These are phyloP conservation scores for Leucosporidium yakuticum DNA, from an alignment of 768 basidiomycete genomes.

Conservation along the genomic window DNA sequence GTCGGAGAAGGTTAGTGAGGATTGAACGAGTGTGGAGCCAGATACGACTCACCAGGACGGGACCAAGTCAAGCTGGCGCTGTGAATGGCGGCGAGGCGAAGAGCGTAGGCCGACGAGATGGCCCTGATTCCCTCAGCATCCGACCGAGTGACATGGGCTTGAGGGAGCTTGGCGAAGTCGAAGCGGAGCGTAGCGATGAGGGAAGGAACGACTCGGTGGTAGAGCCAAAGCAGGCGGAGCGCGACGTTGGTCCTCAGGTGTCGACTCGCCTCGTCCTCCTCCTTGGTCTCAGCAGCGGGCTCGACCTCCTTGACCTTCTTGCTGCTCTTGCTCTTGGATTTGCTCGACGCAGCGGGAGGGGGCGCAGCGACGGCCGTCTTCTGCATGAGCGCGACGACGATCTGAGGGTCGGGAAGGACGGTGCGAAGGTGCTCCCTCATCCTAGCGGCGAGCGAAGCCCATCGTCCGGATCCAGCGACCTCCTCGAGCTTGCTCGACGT, in stretches of 20 bases:
- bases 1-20: conserved; percentile 3
- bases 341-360: background rate
- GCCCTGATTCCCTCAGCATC: conserved; percentile 38
- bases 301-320: background rate
- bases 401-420: conserved; percentile 78
- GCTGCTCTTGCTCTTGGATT: background rate
- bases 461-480: conserved; percentile 52
- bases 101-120: conserved; percentile 51
- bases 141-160: conserved; percentile 8
- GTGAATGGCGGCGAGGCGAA: conserved; percentile 69
- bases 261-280: conserved; percentile 32
- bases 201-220: conserved; percentile 68
- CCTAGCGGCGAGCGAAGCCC: conserved; percentile 61
- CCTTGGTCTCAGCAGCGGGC: conserved; percentile 43
- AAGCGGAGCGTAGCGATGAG: conserved; percentile 73
- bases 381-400: conserved; percentile 63
- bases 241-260: conserved; percentile 68
- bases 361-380: conserved; percentile 17
- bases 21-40: background rate
- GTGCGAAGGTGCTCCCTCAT: conserved; percentile 53
- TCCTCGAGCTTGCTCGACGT: conserved; percentile 58
- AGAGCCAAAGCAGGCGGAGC: conserved; percentile 74
- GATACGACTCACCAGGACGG: conserved; percentile 33
- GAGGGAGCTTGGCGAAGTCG: conserved; percentile 68
- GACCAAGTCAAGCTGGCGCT: conserved; percentile 76